These are phyloP conservation scores for Nakazawaea wyomingensis DNA, from an alignment of 805 yeast genomes.

Conservation along the genomic window DNA sequence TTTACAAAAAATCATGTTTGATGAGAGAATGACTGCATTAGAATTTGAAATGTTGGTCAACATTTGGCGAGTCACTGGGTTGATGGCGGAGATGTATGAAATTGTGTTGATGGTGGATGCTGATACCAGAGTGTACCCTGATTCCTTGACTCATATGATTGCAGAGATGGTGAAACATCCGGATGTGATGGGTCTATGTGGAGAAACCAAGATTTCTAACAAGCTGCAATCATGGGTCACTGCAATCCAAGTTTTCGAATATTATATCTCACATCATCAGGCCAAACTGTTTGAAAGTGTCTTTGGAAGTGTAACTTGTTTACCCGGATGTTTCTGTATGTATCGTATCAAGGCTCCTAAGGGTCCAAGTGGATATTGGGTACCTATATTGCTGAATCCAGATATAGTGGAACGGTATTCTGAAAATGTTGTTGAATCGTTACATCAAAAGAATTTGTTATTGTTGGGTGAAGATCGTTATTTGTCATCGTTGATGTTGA, in stretches of 20 bases:
- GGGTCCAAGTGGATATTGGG: conserved; percentile 78
- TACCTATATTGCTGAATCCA: conserved; percentile 87
- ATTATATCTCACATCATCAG: conserved; percentile 90
- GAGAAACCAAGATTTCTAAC: conserved; percentile 88
- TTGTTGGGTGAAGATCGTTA: conserved; percentile 89
- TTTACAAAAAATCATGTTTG: conserved; percentile 79
- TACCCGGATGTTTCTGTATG: conserved; percentile 93
- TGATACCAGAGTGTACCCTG: conserved; percentile 84
- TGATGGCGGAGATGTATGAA: conserved; percentile 80
- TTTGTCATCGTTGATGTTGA: conserved; percentile 78
- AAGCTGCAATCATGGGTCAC: conserved; percentile 85
- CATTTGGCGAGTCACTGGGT: conserved; percentile 80
- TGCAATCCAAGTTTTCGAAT: conserved; percentile 89
- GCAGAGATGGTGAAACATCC: conserved; percentile 89
- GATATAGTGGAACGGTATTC: conserved; percentile 90
- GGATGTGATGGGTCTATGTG: conserved; percentile 85
- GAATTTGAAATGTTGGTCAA: conserved; percentile 72
- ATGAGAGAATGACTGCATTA: conserved; percentile 90
- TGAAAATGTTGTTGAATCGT: conserved; percentile 76
- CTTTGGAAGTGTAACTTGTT: conserved; percentile 90
- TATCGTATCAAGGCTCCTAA: conserved; percentile 89
- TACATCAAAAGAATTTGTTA: conserved; percentile 81
- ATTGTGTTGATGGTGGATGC: conserved; percentile 91
- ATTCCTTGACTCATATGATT: conserved; percentile 82
- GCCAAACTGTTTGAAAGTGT: conserved; percentile 94